Percentiles rank a stretch among this genome's conserved stretches.
Evolutionary conservation across 2,329 filamentous ascomycete genomes (phyloP).

Genomic region (Coleophoma crateriformis): DNA sequence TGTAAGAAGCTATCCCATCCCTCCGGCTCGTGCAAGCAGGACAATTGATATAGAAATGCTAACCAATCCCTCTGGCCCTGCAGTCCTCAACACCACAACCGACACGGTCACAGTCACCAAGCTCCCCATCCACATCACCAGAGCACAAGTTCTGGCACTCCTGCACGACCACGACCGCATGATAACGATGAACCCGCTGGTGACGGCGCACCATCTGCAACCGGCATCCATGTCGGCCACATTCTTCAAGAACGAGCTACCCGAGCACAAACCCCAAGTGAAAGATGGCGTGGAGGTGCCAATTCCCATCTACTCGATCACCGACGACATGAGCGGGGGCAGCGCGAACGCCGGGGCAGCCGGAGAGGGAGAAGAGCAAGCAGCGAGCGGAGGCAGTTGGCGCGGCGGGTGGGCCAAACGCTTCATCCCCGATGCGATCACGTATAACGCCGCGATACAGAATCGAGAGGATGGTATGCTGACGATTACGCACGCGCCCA

Average conservation of each 20-base stretch:
- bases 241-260: constrained; percentile 35
- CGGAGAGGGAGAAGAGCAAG: constrained; percentile 40
- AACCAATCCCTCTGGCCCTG: not conserved
- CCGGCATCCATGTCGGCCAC: constrained; percentile 32
- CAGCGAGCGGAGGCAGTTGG: constrained; percentile 73
- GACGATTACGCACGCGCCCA: constrained; percentile 22
- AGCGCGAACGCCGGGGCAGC: too few species aligned
- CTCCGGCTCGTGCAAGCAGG: not conserved
- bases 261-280: constrained; percentile 46
- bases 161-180: constrained; percentile 75
- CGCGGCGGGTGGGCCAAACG: constrained; percentile 58
- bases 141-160: constrained; percentile 62
- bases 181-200: constrained; percentile 81
- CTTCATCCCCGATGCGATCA: constrained; percentile 19
- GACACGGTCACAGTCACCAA: constrained; percentile 54
- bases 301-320: constrained; percentile 17
- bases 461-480: constrained; percentile 14
- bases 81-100: constrained; percentile 18
- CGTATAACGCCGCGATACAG: constrained; percentile 17
- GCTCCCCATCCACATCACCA: constrained; percentile 60
- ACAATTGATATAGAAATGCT: not conserved
- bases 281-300: not conserved
- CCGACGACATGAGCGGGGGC: constrained; percentile 28
- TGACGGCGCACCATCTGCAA: constrained; percentile 64
- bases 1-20: not conserved